Evolutionary conservation across 1,284 basidiomycete species (phyloP), one percentile per base, ranked within the genome.

Genomic region (Erythrobasidium hasegawianum): DNA sequence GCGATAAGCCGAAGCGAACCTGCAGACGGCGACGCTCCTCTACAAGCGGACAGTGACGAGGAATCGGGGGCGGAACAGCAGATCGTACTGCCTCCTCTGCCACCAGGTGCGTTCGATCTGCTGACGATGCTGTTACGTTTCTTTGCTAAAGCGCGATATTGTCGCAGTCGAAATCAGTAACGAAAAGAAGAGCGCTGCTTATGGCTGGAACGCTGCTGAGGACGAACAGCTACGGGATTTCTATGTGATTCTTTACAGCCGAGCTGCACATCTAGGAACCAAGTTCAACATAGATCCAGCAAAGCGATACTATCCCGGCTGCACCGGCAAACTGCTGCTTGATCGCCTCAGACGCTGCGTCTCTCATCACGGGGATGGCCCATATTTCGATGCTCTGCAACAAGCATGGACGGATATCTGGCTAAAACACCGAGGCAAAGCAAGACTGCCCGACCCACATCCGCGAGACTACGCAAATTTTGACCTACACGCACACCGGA

Each of bases 161-260:
- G 3, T 43, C 13, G 7, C 41, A 64, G 61, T 64, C 11, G 10
- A 33, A 18, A 11, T 40, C n/a, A 24, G n/a, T 10, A 54, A 41
- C 13, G 41, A 41, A 14, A 29, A 49, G 22, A 65, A 65, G 45
- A 65, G 55, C n/a, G n/a, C 45, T 13, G 54, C 38, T 18, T 11
- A 26, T 16, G 62, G 62, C 5, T 68, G 67, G 67, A 59, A 52
- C 13, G 55, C 22, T 1, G 55, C 38, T 8, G 60, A 64, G 27
- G 67, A 68, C 39, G 67, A 68, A 16, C 56, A 58, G 57, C 57
- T 68, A 2, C 39, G 27, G 3, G 67, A 68, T 26, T 54, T 59
- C 33, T 68, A 59, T 38, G 40, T 68, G 27, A 64, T 68, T 50
- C 18, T 68, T 41, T 49, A 59, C 27, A 27, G 20, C 18, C 65